Base-by-base conservation (phyloP, 2,329 filamentous ascomycete species). In the Coleophoma eucalyptorum region DNA sequence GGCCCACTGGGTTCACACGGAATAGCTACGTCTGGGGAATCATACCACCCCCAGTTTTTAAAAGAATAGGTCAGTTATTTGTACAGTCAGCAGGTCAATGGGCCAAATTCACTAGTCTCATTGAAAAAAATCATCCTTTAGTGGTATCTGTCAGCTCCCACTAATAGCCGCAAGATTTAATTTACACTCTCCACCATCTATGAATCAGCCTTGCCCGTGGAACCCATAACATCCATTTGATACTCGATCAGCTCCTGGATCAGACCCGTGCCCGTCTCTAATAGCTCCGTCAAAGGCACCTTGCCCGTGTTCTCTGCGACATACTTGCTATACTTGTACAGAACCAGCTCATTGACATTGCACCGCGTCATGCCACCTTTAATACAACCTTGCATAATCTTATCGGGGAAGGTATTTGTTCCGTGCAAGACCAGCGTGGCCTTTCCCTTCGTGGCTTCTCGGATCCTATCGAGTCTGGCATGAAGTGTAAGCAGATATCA, bases 321-420 rank as follows among this genome's bases (percentile, higher is more conserved):
- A 51, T 72, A 67, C 32, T 67, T 67, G n/a, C 73, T 69, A 46
- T 76, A 79, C 12, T 71, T 72, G 45, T 78, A 71, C n/a, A 81
- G 60, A 7, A 82, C 69, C 15, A 81, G 58, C 60, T 79, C 80
- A 56, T 84, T 83, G 2, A 83, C 77, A 54, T 83, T 84, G 53
- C 81, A 67, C 62, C 82, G 81, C 20, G 73, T 68, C n/a, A 77
- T 70, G 0, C 79, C 79, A 13, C 69, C 69, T 19, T 64, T 62
- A 56, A 83, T 79, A 58, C 79, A 83, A 47, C 66, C 57, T 57
- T 68, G 64, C 72, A 80, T 76, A 2, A 79, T 65, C 16, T 75
- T 69, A 5, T 74, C 67, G 1, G 70, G 66, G 55, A 81, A 81
- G 41, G 74, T 76, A 54, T 81, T 81, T 0, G 79, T 81, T 2